Percentiles rank a stretch among this genome's conserved stretches.
Evolutionary conservation across 331 rosid species (phyloP).

Genomic region (Saraca asoca): DNA sequence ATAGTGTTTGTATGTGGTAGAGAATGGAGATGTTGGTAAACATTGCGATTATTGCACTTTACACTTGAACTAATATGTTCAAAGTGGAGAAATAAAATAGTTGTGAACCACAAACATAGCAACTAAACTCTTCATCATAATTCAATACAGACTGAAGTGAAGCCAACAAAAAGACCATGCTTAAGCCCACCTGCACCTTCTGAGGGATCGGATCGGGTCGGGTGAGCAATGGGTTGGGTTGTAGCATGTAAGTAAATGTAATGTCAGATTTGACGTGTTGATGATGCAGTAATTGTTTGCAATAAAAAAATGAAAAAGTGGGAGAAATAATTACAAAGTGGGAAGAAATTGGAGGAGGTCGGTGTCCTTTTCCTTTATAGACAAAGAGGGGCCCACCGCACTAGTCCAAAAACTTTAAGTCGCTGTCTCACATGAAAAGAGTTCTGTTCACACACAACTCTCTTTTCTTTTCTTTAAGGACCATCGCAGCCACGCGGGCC

Average conservation of each 20-base stretch:
- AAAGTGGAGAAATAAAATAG: no score
- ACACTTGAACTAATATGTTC: no score
- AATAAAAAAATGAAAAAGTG: background rate
- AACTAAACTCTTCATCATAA: no score
- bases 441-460: slow-evolving; percentile 38
- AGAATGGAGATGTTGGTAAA: no score
- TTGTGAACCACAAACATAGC: no score
- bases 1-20: no score
- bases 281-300: slow-evolving; percentile 29
- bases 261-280: slow-evolving; percentile 43
- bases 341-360: slow-evolving; percentile 43
- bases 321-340: slow-evolving; percentile 45
- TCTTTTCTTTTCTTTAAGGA: background rate
- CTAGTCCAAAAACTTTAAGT: slow-evolving; percentile 47
- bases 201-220: background rate
- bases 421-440: slow-evolving; percentile 42
- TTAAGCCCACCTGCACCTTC: no score
- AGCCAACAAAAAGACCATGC: no score
- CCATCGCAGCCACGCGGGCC: slow-evolving; percentile 36
- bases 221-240: background rate
- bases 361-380: slow-evolving; percentile 45
- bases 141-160: no score
- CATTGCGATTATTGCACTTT: no score
- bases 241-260: no score
- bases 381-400: slow-evolving; percentile 49